Base-by-base conservation (phyloP, 2,329 filamentous ascomycete genomes). In the Penicillium palitans region DNA sequence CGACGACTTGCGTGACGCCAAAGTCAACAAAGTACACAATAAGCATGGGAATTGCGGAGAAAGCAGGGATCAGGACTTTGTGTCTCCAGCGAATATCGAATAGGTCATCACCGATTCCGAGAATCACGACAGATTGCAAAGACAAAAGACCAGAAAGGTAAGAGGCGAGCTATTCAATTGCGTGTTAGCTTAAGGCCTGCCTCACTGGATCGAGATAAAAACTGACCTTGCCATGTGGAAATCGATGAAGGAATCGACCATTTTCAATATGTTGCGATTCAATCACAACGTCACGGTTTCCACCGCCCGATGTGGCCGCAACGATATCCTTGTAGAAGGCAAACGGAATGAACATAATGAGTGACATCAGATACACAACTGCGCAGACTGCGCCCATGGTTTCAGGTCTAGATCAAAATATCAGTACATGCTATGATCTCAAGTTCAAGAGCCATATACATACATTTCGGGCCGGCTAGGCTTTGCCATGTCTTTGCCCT, bases 1-100 rank as follows among this genome's bases (percentile, higher is more conserved):
- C 88, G 41, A 98, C 92, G 70, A 99, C 90, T 57, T 93, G 91
- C 13, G 95, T 99, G 62, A 99, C 93, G 64, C 92, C 93, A 74
- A 98, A 99, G 78, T 98, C 93, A 75, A 98, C 92, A 79, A 96
- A 96, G 82, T 99, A 99, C 68, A 99, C 90, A 62, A 96, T 90
- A 12, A 99, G 87, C 76, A 98, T 89, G 17, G 95, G 95, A 60
- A 98, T 91, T 47, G 91, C 89, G 57, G 93, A 93, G 68, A 99
- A 90, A 58, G 91, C 95, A 6, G 95, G 95, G 68, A 99, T 97
- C 80, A 97, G 90, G 78, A 97, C 92, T 80, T 99, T 99, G 83
- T 99, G 93, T 54, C 95, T 89, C 95, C 95, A 99, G 72, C 95
- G 87, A 71, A 99, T 96, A 76, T 99, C 95, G 77, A 99, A 96